Base-by-base conservation (phyloP, 441 rosid genomes). In the Populus hybrid region DNA sequence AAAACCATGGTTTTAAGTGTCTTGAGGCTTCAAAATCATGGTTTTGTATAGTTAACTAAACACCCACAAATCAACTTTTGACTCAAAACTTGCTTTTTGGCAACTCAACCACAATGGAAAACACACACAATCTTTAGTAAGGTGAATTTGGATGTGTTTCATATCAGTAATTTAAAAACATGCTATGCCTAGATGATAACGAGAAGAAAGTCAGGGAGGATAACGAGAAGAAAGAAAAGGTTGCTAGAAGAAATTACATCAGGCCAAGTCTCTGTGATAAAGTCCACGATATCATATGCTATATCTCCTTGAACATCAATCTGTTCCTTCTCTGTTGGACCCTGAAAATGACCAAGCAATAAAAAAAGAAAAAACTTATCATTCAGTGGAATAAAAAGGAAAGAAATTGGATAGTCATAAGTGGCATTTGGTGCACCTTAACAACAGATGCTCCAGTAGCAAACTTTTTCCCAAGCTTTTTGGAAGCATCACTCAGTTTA, bases 221-320 rank as follows among this genome's bases (percentile, higher is more conserved):
- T 73, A 30, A 21, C 35, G 6, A 74, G 65, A 70, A 20, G 30
- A 50, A n/a, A 23, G 61, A 40, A 67, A 38, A 6, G 71, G 35
- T 3, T 3, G 66, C 2, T 21, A 3, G 61, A 74, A 66, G 50
- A 77, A 65, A 40, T 89, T 90, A 95, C 98, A 79, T 88, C 91
- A 20, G 94, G 92, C 97, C 97, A 95, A 65, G 94, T 93, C 57
- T 93, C 94, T 69, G 95, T 90, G 72, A 95, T 83, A 80, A 90
- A 93, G 59, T 93, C 97, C 87, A 95, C 95, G 68, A 91, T 87
- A 69, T 92, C 97, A 71, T 86, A 90, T 21, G 93, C 81, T 78
- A 95, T 93, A 86, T 95, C 97, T 80, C 98, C 97, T 90, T 95
- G 97, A 72, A 95, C 97, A 78, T 94, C 98, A 77, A 94, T 93